Base-by-base conservation (phyloP, 208 protist species). In the Zelonia costaricensis region DNA sequence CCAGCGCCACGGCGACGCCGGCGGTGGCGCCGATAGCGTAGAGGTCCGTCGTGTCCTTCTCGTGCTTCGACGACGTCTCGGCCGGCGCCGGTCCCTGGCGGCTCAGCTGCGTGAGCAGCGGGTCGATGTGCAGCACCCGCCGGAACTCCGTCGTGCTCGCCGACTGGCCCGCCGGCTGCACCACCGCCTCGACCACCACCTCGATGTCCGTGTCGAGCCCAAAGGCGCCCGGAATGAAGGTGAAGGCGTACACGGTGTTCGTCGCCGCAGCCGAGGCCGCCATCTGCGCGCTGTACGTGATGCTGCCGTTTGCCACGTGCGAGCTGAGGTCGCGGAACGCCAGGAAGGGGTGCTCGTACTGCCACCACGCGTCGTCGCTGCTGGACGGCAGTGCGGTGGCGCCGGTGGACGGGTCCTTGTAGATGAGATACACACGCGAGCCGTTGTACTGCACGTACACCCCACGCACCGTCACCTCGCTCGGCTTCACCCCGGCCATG, bases 181-280 rank as follows among this genome's bases (percentile, higher is more conserved):
- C 75, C n/a, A 61, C 62, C 5, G 74, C 80, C 46, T 76, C 66
- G 5, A 91, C 68, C 16, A 87, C 70, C 45, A 94, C 63, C 69
- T 94, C 77, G 33, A 88, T 78, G 20, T 82, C 71, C 7, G 75
- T 65, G 46, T 73, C 71, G 3, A 76, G 12, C 18, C 64, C 76
- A 10, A 91, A 68, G 31, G 81, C 68, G 22, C 87, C 87, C 23
- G 87, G 87, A 48, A 90, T 86, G 55, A 94, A 86, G 27, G 75
- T 75, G 54, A 94, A 94, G 52, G 84, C 87, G 49, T 76, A 85
- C 18, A 77, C 67, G 4, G 76, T 69, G 61, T 86, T 54, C 22
- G 66, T 20, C 23, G 73, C 44, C 9, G 38, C 48, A 8, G 57
- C 46, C 3, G 66, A 69, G 47, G 18, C 25, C 13, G 28, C 44